These are phyloP conservation scores for Clathrospora elynae DNA, from an alignment of 2,329 filamentous ascomycete species.

Conservation along the genomic window DNA sequence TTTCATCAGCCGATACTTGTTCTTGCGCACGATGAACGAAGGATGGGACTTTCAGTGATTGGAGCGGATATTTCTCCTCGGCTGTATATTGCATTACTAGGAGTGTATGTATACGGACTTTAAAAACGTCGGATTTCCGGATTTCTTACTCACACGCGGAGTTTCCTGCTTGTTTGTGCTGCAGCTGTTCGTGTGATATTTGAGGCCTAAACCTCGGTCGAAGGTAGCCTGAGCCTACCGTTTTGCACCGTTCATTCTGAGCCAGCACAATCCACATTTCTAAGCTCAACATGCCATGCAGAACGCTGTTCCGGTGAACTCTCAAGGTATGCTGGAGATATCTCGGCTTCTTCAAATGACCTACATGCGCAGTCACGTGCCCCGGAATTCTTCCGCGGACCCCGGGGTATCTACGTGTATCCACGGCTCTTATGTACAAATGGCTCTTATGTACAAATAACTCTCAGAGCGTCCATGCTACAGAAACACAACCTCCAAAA, in stretches of 20 bases:
- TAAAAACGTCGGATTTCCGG: constrained; percentile 30
- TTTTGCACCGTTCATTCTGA: no score
- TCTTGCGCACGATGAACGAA: background rate
- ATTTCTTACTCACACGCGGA: constrained; percentile 7
- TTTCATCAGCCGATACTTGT: no score
- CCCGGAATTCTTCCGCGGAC: constrained; percentile 7
- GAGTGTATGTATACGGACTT: constrained; percentile 39
- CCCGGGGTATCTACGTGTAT: no score
- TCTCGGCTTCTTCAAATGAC: no score
- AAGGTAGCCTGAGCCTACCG: constrained; percentile 18
- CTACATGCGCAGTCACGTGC: background rate
- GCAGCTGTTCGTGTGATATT: background rate
- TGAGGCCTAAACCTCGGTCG: constrained; percentile 10
- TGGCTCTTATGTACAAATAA: no score
- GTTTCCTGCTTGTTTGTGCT: no score
- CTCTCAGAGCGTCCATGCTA: no score
- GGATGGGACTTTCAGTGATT: constrained; percentile 2
- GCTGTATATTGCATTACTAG: constrained; percentile 35
- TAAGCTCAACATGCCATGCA: no score
- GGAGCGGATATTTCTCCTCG: constrained; percentile 19
- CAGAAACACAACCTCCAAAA: background rate
- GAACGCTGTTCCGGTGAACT: no score
- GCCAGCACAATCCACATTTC: no score
- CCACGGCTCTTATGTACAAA: no score
- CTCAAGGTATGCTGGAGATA: no score